Conservation (phyloP, 208 protist species). For the Porcisia deanei region DNA sequence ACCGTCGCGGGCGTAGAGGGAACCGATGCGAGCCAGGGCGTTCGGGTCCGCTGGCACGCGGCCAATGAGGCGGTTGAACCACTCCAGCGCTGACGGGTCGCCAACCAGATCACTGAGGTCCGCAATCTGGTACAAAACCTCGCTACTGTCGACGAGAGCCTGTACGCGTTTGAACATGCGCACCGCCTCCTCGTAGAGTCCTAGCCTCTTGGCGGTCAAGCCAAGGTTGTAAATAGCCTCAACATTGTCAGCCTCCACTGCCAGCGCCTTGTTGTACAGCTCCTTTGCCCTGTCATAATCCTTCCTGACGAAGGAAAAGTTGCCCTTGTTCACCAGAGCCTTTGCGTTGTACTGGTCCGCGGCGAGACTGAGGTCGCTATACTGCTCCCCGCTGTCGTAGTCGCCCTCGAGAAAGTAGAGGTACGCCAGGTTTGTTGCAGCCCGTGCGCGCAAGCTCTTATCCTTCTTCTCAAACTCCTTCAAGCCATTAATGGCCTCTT, state of each 20-base stretch:
- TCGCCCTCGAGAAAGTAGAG: constrained; percentile 98
- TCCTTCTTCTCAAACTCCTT: constrained; percentile 97
- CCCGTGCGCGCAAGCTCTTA: constrained; percentile 82
- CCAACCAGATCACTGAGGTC: constrained; percentile 91
- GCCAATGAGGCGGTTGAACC: constrained; percentile 87
- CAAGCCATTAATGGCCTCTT: constrained; percentile 93
- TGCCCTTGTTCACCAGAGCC: constrained; percentile 97
- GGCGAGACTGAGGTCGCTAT: constrained; percentile 94
- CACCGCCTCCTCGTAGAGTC: constrained; percentile 92
- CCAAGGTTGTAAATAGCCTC: constrained; percentile 98
- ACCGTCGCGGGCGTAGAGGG: constrained; percentile 90
- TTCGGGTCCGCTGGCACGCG: constrained; percentile 94
- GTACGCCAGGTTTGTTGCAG: constrained; percentile 97
- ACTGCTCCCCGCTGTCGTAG: constrained; percentile 95
- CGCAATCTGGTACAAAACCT: constrained; percentile 96
- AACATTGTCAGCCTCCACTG: constrained; percentile 96
- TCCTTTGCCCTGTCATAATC: constrained; percentile 92
- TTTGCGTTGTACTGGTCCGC: constrained; percentile 97
- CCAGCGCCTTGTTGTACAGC: constrained; percentile 95
- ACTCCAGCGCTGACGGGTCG: constrained; percentile 69
- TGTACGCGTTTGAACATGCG: constrained; percentile 95
- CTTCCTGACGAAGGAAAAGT: constrained; percentile 90
- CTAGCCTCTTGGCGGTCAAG: constrained; percentile 90
- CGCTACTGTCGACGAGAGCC: constrained; percentile 90
- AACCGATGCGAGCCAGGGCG: constrained; percentile 92